Conservation (phyloP, 345 rosid genomes). For the Eucalyptus dawsonii region DNA sequence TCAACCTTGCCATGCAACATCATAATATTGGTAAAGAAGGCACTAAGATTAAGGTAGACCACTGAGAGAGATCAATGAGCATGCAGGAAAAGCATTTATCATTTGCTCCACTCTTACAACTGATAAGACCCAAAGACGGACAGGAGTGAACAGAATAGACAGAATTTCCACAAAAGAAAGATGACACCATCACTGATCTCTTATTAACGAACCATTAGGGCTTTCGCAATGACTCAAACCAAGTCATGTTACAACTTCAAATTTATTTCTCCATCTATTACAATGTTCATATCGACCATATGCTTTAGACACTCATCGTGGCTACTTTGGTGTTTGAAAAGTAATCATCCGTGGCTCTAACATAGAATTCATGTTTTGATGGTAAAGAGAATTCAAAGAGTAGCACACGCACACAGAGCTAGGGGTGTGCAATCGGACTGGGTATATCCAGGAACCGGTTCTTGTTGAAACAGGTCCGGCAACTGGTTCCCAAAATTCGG, state of each 20-base stretch:
- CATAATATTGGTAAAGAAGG: too few species aligned
- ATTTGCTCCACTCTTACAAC: too few species aligned
- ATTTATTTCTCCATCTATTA: neutral
- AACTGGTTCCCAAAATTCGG: too few species aligned
- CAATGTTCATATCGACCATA: neutral
- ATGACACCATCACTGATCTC: neutral
- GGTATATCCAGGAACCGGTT: too few species aligned
- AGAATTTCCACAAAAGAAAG: neutral
- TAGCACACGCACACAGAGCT: fast-evolving
- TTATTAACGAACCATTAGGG: neutral
- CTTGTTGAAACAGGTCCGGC: too few species aligned
- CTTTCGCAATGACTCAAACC: neutral
- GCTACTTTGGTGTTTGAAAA: neutral
- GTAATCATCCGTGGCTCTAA: neutral
- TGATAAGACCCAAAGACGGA: too few species aligned
- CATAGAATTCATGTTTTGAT: neutral
- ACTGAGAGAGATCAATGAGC: too few species aligned
- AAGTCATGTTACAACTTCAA: neutral
- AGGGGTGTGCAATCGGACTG: fast-evolving
- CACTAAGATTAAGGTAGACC: too few species aligned
- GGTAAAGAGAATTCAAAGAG: neutral
- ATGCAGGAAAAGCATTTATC: too few species aligned
- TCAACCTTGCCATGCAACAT: too few species aligned
- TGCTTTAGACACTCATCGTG: neutral
- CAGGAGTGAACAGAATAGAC: neutral